Evolutionary conservation across 805 yeast genomes (phyloP).

Genomic region (Saccharomycopsis guyanensis): DNA sequence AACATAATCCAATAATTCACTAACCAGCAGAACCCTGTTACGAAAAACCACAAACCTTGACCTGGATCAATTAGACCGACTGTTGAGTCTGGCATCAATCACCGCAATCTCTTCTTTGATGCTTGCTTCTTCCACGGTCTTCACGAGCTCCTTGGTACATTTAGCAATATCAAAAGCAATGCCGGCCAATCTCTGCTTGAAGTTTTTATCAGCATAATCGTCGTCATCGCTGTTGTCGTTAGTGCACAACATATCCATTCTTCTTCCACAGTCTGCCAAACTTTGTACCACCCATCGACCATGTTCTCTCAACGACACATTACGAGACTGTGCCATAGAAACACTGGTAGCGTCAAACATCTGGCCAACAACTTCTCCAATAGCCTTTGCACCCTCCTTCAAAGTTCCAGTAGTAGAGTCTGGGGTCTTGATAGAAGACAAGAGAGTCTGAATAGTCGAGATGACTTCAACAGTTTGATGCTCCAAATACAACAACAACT

Average conservation of each 20-base stretch:
- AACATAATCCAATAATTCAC: too few relatives aligned
- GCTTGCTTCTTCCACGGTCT: conserved; percentile 92
- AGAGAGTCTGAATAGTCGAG: conserved; percentile 75
- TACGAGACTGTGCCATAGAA: conserved; percentile 83
- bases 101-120: conserved; percentile 78
- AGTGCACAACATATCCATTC: conserved; percentile 69
- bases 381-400: conserved; percentile 65
- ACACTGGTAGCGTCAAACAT: conserved; percentile 87
- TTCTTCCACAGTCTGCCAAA: conserved; percentile 72
- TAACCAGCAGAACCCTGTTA: too few relatives aligned
- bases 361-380: conserved; percentile 67
- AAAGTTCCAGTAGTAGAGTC: conserved; percentile 70
- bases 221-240: conserved; percentile 35
- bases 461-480: conserved; percentile 92
- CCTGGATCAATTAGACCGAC: too few relatives aligned
- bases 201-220: conserved; percentile 78
- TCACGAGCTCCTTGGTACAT: conserved; percentile 90
- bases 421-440: conserved; percentile 69
- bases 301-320: conserved; percentile 77
- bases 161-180: conserved; percentile 94
- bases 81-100: conserved; percentile 55
- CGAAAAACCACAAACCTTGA: too few relatives aligned
- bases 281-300: conserved; percentile 88
- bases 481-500: conserved; percentile 76
- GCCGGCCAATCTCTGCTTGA: conserved; percentile 91